phyloP scores from a whole-genome alignment of 108 stramenopile species.

The Pelagomonas calceolata region DNA sequence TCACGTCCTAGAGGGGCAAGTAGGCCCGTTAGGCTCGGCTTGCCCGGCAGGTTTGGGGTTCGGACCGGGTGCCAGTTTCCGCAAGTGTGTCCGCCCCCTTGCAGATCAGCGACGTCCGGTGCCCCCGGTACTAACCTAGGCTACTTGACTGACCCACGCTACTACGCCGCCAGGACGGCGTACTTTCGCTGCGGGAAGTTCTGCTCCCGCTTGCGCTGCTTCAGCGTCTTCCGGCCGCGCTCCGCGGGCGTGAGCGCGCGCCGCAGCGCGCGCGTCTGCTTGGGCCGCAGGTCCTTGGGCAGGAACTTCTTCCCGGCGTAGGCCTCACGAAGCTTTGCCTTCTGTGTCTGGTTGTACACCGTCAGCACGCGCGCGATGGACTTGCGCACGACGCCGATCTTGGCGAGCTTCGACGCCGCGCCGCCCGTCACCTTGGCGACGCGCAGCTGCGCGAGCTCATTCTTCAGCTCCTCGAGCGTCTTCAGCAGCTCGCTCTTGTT shows the following conservation, averaged over 20 bases:
- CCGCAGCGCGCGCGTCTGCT: slow-evolving; percentile 96
- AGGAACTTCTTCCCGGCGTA: slow-evolving; percentile 74
- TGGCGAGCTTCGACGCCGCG: slow-evolving; percentile 94
- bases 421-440: slow-evolving; percentile 96
- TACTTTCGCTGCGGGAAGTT: slow-evolving; percentile 62
- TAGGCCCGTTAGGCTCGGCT: too few relatives aligned
- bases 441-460: slow-evolving; percentile 75
- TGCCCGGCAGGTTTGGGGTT: too few relatives aligned
- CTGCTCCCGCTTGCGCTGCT: slow-evolving; percentile 64
- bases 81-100: too few relatives aligned
- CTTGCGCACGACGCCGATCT: slow-evolving; percentile 96
- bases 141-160: too few relatives aligned
- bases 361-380: slow-evolving; percentile 92
- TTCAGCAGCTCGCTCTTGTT: slow-evolving; percentile 92
- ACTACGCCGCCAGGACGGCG: slow-evolving; percentile 31
- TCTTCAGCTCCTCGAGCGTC: slow-evolving; percentile 78
- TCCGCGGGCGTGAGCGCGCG: slow-evolving; percentile 80
- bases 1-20: too few relatives aligned
- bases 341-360: slow-evolving; percentile 95
- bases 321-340: slow-evolving; percentile 82
- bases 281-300: slow-evolving; percentile 83
- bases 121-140: too few relatives aligned
- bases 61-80: too few relatives aligned
- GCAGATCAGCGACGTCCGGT: too few relatives aligned
- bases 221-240: slow-evolving; percentile 59